These are phyloP conservation scores for Paxillus ammoniavirescens DNA, from an alignment of 768 basidiomycete species.

Conservation along the genomic window DNA sequence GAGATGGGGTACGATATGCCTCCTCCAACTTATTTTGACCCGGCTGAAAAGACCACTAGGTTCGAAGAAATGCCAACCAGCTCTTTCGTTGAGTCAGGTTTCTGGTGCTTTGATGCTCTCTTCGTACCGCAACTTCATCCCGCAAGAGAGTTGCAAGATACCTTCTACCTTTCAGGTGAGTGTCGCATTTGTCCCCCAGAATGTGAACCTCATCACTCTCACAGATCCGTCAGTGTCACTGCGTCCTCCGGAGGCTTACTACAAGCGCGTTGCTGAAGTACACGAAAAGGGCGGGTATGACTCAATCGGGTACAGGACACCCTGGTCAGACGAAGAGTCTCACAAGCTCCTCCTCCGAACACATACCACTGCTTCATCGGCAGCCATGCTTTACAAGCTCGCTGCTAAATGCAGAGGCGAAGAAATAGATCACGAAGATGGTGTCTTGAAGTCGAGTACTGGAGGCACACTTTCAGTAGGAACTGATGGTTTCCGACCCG, in stretches of 20 bases:
- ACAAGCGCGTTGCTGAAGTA: slow-evolving; percentile 75
- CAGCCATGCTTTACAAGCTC: slow-evolving; percentile 91
- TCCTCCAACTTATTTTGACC: neutral
- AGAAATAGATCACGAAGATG: slow-evolving; percentile 36
- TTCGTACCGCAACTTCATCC: slow-evolving; percentile 99
- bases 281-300: slow-evolving; percentile 89
- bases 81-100: slow-evolving; percentile 94
- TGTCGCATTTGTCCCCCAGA: neutral
- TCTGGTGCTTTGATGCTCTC: slow-evolving; percentile 99
- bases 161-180: slow-evolving; percentile 93
- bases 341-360: slow-evolving; percentile 91
- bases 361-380: slow-evolving; percentile 94
- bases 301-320: slow-evolving; percentile 95
- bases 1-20: slow-evolving; percentile 86
- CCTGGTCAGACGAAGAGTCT: slow-evolving; percentile 92
- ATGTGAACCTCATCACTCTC: slow-evolving; percentile 3
- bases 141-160: slow-evolving; percentile 95
- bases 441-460: slow-evolving; percentile 3
- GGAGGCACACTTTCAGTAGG: slow-evolving; percentile 11
- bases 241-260: slow-evolving; percentile 77
- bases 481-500: slow-evolving; percentile 82
- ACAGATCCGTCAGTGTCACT: slow-evolving; percentile 79
- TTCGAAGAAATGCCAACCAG: slow-evolving; percentile 99
- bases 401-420: slow-evolving; percentile 81
- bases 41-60: slow-evolving; percentile 40